Conservation (phyloP, 2,329 filamentous ascomycete genomes). For the Aspergillus persii region DNA sequence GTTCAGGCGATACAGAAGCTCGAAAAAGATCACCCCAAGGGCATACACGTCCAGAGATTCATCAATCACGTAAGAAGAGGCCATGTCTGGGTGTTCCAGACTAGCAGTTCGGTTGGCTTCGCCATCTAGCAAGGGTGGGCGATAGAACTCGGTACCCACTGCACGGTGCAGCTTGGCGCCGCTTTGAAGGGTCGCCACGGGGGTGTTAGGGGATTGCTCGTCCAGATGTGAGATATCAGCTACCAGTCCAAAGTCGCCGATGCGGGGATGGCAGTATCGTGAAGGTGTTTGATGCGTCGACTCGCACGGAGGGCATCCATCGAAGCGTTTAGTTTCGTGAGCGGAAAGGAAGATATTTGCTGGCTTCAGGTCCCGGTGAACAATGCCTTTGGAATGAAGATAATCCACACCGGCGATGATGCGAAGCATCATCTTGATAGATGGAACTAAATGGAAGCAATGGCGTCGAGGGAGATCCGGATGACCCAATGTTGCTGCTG, state of each 20-base stretch:
- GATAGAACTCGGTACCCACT: conserved; percentile 63
- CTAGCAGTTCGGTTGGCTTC: not conserved
- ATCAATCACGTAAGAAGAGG: conserved; percentile 33
- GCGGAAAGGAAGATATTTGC: conserved; percentile 64
- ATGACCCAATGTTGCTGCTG: conserved; percentile 18
- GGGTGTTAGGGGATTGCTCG: conserved; percentile 23
- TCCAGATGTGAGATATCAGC: conserved; percentile 50
- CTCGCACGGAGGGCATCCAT: conserved; percentile 48
- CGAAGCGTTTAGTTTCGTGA: conserved; percentile 48
- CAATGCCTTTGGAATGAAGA: conserved; percentile 58
- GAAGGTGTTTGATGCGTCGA: conserved; percentile 21
- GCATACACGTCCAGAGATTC: conserved; percentile 62
- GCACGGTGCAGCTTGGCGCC: conserved; percentile 37
- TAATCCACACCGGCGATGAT: conserved; percentile 65
- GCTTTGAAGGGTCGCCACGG: conserved; percentile 20
- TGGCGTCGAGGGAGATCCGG: conserved; percentile 43
- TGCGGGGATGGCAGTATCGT: conserved; percentile 56
- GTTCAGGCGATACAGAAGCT: conserved; percentile 57
- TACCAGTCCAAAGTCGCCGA: conserved; percentile 68
- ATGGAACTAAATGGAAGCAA: conserved; percentile 61
- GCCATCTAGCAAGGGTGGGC: conserved; percentile 43
- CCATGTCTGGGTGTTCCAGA: not conserved
- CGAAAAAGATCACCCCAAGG: conserved; percentile 61
- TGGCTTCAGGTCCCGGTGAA: conserved; percentile 68
- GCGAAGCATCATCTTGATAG: conserved; percentile 56